Evolutionary conservation across 306 rosid species (phyloP).

Genomic region (Purshia tridentata): DNA sequence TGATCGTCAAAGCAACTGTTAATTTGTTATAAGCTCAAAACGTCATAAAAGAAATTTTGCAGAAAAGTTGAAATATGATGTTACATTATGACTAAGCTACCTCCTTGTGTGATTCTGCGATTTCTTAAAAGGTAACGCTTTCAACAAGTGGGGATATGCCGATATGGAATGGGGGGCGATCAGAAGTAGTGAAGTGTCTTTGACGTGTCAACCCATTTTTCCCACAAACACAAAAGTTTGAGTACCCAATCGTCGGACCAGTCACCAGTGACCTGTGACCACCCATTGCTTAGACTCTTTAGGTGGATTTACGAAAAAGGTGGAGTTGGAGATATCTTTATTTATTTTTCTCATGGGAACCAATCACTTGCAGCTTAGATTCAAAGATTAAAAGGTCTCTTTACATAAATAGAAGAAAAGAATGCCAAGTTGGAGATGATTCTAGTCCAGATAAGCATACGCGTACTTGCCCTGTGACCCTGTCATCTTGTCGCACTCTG

Average conservation of each 20-base stretch:
- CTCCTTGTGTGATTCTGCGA: no score
- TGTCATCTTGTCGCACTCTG: neutral
- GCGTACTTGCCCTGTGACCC: neutral
- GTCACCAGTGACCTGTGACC: neutral
- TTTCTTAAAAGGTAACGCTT: no score
- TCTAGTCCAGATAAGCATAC: conserved; percentile 8
- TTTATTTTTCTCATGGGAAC: neutral
- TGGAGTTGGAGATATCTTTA: neutral
- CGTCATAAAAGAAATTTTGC: neutral
- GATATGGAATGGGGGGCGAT: neutral
- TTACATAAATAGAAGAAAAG: neutral
- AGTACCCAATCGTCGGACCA: neutral
- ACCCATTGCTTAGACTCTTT: neutral
- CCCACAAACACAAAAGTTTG: neutral
- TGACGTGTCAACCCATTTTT: conserved; percentile 1
- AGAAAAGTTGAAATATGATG: neutral
- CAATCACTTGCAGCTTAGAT: neutral
- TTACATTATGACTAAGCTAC: neutral
- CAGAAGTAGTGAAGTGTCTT: neutral
- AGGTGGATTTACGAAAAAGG: no score
- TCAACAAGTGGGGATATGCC: neutral
- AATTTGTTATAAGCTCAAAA: neutral
- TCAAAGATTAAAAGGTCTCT: neutral
- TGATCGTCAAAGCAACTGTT: neutral
- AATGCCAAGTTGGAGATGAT: conserved; percentile 6